phyloP scores from a whole-genome alignment of 768 basidiomycete species.

The Suillus occidentalis region DNA sequence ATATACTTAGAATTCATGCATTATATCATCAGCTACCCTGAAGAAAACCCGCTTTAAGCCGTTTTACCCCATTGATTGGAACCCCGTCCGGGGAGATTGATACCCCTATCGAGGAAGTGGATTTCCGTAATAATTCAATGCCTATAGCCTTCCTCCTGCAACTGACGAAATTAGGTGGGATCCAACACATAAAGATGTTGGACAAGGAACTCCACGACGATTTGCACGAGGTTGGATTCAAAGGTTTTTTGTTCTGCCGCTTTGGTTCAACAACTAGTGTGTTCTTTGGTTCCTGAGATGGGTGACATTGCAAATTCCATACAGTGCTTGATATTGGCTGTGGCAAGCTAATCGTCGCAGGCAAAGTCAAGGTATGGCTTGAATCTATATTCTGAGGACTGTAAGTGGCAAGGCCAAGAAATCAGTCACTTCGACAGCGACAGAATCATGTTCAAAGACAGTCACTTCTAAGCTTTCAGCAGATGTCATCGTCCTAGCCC shows the following conservation, averaged over 20 bases:
- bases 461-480: conserved; percentile 38
- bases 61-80: not conserved
- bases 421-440: conserved; percentile 40
- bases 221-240: not conserved
- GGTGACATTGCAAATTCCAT: not conserved
- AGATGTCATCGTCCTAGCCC: conserved; percentile 50
- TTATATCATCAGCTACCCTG: not conserved
- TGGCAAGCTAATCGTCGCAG: not conserved
- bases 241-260: not conserved
- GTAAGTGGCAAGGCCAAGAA: conserved; percentile 26
- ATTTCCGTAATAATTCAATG: not conserved
- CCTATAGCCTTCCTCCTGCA: not conserved
- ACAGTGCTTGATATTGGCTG: conserved; percentile 14
- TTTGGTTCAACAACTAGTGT: not conserved
- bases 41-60: not conserved
- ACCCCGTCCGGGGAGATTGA: no score
- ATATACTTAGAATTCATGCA: no score
- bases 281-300: not conserved
- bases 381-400: not conserved
- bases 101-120: not conserved
- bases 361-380: not conserved
- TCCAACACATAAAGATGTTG: not conserved
- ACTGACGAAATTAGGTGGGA: not conserved
- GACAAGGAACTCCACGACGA: conserved; percentile 3
- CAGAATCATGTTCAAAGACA: conserved; percentile 41